Percentiles rank a stretch among this genome's conserved stretches.
These are phyloP conservation scores for Friedmanniomyces endolithicus DNA, from an alignment of 495 filamentous ascomycete species.

Conservation along the genomic window DNA sequence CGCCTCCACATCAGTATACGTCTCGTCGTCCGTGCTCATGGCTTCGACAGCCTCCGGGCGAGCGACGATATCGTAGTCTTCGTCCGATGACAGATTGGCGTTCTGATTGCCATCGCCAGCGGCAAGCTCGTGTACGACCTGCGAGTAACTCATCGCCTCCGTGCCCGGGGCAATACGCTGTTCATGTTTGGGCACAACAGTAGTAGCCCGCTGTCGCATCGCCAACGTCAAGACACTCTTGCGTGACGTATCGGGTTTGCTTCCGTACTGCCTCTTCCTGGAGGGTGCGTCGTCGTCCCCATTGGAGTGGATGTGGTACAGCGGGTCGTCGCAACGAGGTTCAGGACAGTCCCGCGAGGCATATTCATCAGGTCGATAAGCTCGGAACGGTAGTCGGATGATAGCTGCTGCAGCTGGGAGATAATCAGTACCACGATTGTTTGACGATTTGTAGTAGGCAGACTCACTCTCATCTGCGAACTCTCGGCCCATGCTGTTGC, in stretches of 20 bases:
- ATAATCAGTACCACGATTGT: not conserved
- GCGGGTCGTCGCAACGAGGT: not conserved
- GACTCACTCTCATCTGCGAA: slow-evolving; percentile 27
- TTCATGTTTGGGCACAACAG: too few relatives aligned
- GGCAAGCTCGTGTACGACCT: too few relatives aligned
- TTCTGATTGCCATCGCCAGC: not conserved
- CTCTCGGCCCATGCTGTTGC: slow-evolving; percentile 17
- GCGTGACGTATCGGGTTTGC: not conserved
- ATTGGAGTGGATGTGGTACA: slow-evolving; percentile 5
- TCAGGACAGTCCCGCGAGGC: slow-evolving; percentile 3
- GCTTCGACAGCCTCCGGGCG: not conserved
- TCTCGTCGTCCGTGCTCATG: not conserved
- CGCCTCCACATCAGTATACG: not conserved
- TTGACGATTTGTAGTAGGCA: not conserved
- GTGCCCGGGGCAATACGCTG: too few relatives aligned
- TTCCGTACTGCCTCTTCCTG: not conserved
- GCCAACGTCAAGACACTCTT: not conserved
- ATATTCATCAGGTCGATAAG: slow-evolving; percentile 1
- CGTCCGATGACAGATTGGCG: not conserved
- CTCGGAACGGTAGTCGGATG: slow-evolving; percentile 15
- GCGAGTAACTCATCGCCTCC: too few relatives aligned
- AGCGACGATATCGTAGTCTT: slow-evolving; percentile 2
- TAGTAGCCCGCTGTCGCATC: not conserved
- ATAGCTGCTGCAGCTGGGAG: slow-evolving; percentile 13
- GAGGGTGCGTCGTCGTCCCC: not conserved